Evolutionary conservation across 208 protist species (phyloP), one percentile per base, ranked within the genome.

Genomic region (Trypanosoma congolense): DNA sequence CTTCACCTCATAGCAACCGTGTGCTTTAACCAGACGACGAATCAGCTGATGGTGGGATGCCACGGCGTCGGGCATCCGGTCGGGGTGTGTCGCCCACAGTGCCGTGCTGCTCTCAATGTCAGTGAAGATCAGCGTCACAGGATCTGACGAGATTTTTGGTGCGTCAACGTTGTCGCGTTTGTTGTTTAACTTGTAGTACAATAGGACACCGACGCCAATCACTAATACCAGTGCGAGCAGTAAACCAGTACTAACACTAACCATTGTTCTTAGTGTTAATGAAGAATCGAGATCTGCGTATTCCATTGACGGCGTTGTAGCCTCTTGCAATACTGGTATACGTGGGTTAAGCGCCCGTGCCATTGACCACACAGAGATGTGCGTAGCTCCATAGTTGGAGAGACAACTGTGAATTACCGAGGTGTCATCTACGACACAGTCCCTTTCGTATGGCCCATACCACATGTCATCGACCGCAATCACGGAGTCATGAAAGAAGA

Each of bases 1-100:
- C 64, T 90, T 90, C 56, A 90, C 82, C 65, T 87, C 79, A 56
- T 90, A 90, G 59, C 75, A 79, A 49, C 66, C 63, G 67, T 80
- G 67, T 68, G 64, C 73, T 19, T 18, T 43, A 36, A 87, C 82
- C 18, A 73, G 47, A 25, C 59, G 22, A 24, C 83, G 75, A 29
- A 90, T 85, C 19, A 83, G 18, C 8, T 54, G 52, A 72, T 90
- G 71, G 72, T 90, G 77, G 33, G 66, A 35, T 14, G 74, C 59
- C 10, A 90, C 61, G n/a, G 83, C 79, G 16, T 75, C 68, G 6
- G 65, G 42, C 83, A 90, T 90, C 54, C 56, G 48, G 38, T 63
- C 50, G 43, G 82, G 75, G 35, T 65, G 21, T 24, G 52, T 53
- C n/a, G 76, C 77, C 80, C 82, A 90, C 58, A 90, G 30, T 36